Conservation (phyloP, 2,329 filamentous ascomycete genomes). For the Dothidotthia symphoricarpi region DNA sequence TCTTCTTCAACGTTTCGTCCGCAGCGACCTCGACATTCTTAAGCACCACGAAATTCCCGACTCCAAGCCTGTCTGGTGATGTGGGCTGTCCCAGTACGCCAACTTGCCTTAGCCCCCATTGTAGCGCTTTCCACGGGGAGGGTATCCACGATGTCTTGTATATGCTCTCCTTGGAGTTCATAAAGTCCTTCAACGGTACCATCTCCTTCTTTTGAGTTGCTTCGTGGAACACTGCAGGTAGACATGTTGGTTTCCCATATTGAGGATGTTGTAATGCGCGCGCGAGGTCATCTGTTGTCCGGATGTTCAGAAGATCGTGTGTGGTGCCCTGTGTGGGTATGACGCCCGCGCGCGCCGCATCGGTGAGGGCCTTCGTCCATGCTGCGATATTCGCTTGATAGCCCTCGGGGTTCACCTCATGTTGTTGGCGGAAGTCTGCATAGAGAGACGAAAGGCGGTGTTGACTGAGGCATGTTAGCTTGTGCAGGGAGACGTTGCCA, state of each 20-base stretch:
- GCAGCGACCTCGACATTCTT: slow-evolving; percentile 60
- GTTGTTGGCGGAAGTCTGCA: slow-evolving; percentile 77
- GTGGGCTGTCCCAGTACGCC: slow-evolving; percentile 56
- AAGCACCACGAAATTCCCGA: slow-evolving; percentile 65
- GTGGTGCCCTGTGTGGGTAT: slow-evolving; percentile 45
- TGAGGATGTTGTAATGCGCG: slow-evolving; percentile 71
- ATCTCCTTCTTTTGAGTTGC: slow-evolving; percentile 68
- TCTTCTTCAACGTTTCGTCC: slow-evolving; percentile 41
- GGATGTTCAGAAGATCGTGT: slow-evolving; percentile 52
- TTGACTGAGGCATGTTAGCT: slow-evolving; percentile 47
- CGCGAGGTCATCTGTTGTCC: slow-evolving; percentile 62
- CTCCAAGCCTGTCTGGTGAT: slow-evolving; percentile 57
- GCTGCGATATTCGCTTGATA: slow-evolving; percentile 76
- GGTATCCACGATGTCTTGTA: slow-evolving; percentile 69
- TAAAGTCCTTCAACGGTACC: slow-evolving; percentile 68
- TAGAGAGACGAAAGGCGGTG: slow-evolving; percentile 81
- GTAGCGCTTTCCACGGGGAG: slow-evolving; percentile 67
- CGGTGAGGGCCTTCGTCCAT: slow-evolving; percentile 73
- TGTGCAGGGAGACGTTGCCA: not conserved
- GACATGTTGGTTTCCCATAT: slow-evolving; percentile 75
- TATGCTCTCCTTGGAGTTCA: slow-evolving; percentile 64
- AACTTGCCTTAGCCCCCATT: slow-evolving; percentile 69
- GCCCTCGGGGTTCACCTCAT: slow-evolving; percentile 77
- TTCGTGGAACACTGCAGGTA: slow-evolving; percentile 77
- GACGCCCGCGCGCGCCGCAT: slow-evolving; percentile 64